Evolutionary conservation across 2,329 filamentous ascomycete genomes (phyloP), one percentile per base, ranked within the genome.

Genomic region (Trichoderma afroharzianum): DNA sequence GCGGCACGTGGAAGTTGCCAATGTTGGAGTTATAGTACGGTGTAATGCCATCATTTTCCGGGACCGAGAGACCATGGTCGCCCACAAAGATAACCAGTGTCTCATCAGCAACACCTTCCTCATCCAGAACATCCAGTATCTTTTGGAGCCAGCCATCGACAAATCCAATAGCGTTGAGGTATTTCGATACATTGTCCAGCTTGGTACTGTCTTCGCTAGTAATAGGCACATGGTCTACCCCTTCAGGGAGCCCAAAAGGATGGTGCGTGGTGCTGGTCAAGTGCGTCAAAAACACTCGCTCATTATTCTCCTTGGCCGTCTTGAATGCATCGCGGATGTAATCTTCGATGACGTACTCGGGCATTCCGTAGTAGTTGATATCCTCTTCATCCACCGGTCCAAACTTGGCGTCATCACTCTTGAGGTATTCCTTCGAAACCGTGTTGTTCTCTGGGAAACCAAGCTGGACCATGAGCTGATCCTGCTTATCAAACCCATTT

Each of bases 221-320:
- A 21, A 71, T 57, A 2, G 68, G 61, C 2, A 71, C 68, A 26
- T 68, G 61, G 26, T 33, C 57, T 15, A 78, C 77, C 0, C 74
- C 75, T 14, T 74, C 76, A 4, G 79, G 79, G 47, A 81, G 68
- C 2, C 75, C 75, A 53, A 80, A 81, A 12, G 77, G 76, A 43
- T 81, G 79, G 55, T 81, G 79, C 2, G 76, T 79, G 3, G 79
- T 81, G 67, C 79, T 80, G 2, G 79, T 81, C 15, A 81, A 61
- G 70, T 81, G 79, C 1, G 79, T 78, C 9, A 81, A 59, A 30
- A 81, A 81, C 0, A 81, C 76, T 8, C 79, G 74, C 30, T 80
- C 75, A 15, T 81, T 74, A 1, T 75, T 76, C 53, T 79, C 71
- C 36, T 73, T 76, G 8, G 79, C 79, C 1, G 74, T 73, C 11